These are phyloP conservation scores for Trichoderma erinaceum DNA, from an alignment of 495 filamentous ascomycete genomes.

Conservation along the genomic window DNA sequence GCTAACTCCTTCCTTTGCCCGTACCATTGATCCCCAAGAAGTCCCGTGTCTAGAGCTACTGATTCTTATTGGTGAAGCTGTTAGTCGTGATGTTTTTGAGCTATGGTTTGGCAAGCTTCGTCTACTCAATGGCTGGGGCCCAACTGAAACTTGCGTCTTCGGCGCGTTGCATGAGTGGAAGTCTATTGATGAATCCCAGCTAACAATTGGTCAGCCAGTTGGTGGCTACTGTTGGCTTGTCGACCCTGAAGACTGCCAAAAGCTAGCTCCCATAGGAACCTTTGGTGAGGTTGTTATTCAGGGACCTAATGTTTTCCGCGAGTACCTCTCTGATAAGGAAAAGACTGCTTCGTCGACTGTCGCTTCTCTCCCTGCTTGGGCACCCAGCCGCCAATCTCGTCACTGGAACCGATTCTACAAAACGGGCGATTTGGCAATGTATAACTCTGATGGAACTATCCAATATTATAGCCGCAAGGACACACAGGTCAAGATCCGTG, in stretches of 20 bases:
- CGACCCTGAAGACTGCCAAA: constrained; percentile 40
- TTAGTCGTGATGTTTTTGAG: constrained; percentile 19
- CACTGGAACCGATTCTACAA: constrained; percentile 19
- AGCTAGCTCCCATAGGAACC: constrained; percentile 38
- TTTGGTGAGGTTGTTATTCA: constrained; percentile 48
- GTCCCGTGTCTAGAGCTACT: constrained; percentile 37
- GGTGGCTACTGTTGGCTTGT: constrained; percentile 40
- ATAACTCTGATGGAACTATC: constrained; percentile 39
- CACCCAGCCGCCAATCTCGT: not conserved
- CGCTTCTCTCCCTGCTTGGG: constrained; percentile 9
- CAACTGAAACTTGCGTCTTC: constrained; percentile 26
- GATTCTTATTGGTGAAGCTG: constrained; percentile 40
- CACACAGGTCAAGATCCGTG: constrained; percentile 37
- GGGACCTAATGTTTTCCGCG: constrained; percentile 36
- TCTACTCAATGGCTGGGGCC: constrained; percentile 32
- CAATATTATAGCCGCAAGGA: constrained; percentile 31
- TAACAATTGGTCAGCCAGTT: constrained; percentile 45
- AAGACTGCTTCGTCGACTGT: constrained; percentile 24
- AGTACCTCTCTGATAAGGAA: constrained; percentile 26
- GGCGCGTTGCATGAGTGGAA: constrained; percentile 22
- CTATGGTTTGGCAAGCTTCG: constrained; percentile 20
- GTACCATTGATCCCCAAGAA: constrained; percentile 34
- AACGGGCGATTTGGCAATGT: constrained; percentile 35
- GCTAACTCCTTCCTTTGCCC: constrained; percentile 40
- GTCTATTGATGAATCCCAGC: constrained; percentile 20